phyloP scores from a whole-genome alignment of 345 rosid species.

The Carallia brachiata region DNA sequence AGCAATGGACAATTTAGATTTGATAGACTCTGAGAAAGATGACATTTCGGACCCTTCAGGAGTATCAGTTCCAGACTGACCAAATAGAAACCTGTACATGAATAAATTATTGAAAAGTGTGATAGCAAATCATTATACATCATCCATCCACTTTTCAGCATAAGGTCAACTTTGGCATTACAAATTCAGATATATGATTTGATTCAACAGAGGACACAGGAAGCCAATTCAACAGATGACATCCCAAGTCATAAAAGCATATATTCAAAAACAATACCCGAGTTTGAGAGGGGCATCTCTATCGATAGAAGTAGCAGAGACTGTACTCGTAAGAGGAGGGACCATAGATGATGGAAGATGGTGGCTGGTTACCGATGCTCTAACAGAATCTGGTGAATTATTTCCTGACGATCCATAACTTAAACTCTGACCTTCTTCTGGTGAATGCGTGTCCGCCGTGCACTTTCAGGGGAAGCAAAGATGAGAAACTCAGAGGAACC shows the following conservation, averaged over 20 bases:
- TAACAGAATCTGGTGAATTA: constrained; percentile 29
- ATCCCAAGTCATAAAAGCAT: not conserved
- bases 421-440: constrained; percentile 24
- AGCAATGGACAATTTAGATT: constrained; percentile 66
- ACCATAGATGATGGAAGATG: constrained; percentile 25
- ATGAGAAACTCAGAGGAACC: constrained; percentile 35
- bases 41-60: constrained; percentile 36
- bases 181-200: not conserved
- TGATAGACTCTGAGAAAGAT: constrained; percentile 71
- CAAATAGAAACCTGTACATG: constrained; percentile 26
- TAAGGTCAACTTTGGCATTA: not conserved
- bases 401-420: constrained; percentile 28
- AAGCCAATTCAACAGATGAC: not conserved
- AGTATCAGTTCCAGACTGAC: constrained; percentile 25
- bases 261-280: constrained; percentile 42
- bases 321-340: constrained; percentile 22
- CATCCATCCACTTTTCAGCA: not conserved
- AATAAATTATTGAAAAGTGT: constrained; percentile 6
- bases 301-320: constrained; percentile 28
- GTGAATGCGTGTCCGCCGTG: constrained; percentile 16
- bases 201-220: not conserved
- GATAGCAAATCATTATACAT: constrained; percentile 2
- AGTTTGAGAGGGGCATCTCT: constrained; percentile 34
- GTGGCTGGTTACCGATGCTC: constrained; percentile 23
- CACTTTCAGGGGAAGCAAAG: constrained; percentile 29